Base-by-base conservation (phyloP, 2,329 filamentous ascomycete genomes). In the Hirsutella rhossiliensis region DNA sequence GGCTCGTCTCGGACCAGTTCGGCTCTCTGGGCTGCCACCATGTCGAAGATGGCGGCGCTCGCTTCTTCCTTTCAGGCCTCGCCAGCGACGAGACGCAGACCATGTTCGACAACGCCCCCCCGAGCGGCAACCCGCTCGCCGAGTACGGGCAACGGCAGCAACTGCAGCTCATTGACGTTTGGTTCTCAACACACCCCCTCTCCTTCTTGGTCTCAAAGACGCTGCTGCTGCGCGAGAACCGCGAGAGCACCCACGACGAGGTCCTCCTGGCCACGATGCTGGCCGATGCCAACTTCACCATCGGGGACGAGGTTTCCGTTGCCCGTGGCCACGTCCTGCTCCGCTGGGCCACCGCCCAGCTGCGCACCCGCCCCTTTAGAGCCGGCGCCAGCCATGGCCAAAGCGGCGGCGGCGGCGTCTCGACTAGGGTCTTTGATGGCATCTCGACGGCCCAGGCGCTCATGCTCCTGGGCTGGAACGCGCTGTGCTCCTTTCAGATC, bases 141-240 rank as follows among this genome's bases (percentile, higher is more conserved):
- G 56, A 56, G 37, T 56, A 61, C 28, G 57, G 58, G 7, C 54
- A 54, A 28, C 48, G 60, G 29, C 59, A 62, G 30, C 55, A 58
- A 43, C 60, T 52, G 8, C 60, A 63, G 43, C 51, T 67, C 20
- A 60, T 67, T 38, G 64, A 67, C 41, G 57, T 67, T 20, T 67
- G 64, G 64, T 67, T 62, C 45, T 63, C 60, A 1, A 48, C 56
- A 12, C 64, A 67, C 38, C 64, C 64, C 23, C 49, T 67, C 7
- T 64, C 63, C 9, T 60, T 62, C 43, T 52, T 66, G 15, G 52
- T 67, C 15, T 67, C 64, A 43, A 67, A 67, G 50, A 66, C 64
- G 1, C 49, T 67, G 9, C 55, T 67, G 9, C 55, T 65, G 15
- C 55, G 60, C 31, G 60, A 63, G 31, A 54, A 64, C 9, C 58